phyloP scores from a whole-genome alignment of 2,329 filamentous ascomycete species.

The Leptographium lundbergii region DNA sequence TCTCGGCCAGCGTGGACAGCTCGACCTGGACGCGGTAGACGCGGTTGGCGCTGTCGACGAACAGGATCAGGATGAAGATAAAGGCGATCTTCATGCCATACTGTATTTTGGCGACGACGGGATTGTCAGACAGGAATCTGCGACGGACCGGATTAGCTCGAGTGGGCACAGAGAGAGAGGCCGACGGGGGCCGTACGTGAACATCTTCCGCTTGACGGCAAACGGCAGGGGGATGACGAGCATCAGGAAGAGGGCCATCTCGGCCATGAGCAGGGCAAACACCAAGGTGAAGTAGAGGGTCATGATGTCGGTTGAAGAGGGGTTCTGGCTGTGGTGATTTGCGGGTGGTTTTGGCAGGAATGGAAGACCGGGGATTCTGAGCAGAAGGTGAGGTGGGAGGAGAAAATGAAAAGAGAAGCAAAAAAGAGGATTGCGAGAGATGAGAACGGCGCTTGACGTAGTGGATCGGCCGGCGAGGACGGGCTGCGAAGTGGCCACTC shows the following conservation, averaged over 20 bases:
- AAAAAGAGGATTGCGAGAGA: neutral
- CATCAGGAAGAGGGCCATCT: slow-evolving; percentile 72
- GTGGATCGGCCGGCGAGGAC: neutral
- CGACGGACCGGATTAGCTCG: neutral
- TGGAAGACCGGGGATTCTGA: too few relatives aligned
- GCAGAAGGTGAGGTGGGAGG: neutral
- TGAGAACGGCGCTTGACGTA: neutral
- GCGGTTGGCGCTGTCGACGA: slow-evolving; percentile 89
- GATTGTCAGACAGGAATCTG: slow-evolving; percentile 88
- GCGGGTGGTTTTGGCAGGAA: too few relatives aligned
- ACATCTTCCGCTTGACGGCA: slow-evolving; percentile 70
- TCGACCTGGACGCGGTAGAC: slow-evolving; percentile 96
- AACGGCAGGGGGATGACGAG: slow-evolving; percentile 83
- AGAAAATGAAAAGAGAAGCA: neutral
- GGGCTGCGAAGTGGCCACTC: neutral
- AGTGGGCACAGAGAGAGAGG: neutral
- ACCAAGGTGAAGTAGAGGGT: slow-evolving; percentile 52
- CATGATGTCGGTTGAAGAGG: slow-evolving; percentile 27
- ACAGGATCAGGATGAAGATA: slow-evolving; percentile 96
- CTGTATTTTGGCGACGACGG: slow-evolving; percentile 76
- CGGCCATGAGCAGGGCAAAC: slow-evolving; percentile 67
- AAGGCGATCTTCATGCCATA: slow-evolving; percentile 99
- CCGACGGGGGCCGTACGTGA: slow-evolving; percentile 38
- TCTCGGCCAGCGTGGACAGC: slow-evolving; percentile 59
- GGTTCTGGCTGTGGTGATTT: neutral